A percentile compares a stretch with the other conserved stretches of the same genome.
Conservation (phyloP, 2,329 filamentous ascomycete species). For the Domatiomyces catenatus region DNA sequence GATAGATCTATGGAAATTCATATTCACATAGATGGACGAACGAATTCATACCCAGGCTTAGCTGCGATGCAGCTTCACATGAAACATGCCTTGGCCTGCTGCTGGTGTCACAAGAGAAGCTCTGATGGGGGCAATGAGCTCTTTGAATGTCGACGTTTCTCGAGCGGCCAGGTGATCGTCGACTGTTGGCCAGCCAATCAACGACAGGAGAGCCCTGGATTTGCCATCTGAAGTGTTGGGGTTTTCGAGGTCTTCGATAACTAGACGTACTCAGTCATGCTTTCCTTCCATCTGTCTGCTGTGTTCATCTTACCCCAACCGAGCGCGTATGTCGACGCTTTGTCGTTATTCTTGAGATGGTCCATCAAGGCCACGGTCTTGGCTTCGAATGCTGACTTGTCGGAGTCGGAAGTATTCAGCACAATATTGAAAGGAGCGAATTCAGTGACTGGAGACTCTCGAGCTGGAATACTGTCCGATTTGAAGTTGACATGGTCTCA, state of each 20-base stretch:
- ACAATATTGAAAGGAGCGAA: conserved; percentile 1
- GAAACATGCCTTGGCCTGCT: not conserved
- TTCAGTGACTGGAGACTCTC: conserved; percentile 1
- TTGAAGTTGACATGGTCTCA: conserved; percentile 1
- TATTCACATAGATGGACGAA: too few relatives aligned
- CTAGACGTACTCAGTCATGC: too few relatives aligned
- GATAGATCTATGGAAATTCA: too few relatives aligned
- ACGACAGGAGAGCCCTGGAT: not conserved
- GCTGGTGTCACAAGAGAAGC: not conserved
- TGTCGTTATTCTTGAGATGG: not conserved
- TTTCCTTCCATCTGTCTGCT: too few relatives aligned
- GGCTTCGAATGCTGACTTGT: conserved; percentile 3
- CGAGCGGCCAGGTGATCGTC: conserved; percentile 34
- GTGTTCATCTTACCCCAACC: conserved; percentile 1
- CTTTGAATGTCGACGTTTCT: conserved; percentile 31
- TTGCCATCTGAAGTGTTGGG: not conserved
- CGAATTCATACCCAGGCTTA: too few relatives aligned
- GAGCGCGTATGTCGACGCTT: not conserved
- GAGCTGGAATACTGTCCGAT: not conserved
- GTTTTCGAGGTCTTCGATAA: not conserved
- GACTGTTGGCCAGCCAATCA: conserved; percentile 37
- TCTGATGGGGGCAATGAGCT: conserved; percentile 20
- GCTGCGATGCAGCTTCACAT: not conserved
- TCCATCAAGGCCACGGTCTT: not conserved
- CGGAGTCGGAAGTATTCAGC: not conserved